Base-by-base conservation (phyloP, 768 basidiomycete genomes). In the Thelephora aurantiotincta region DNA sequence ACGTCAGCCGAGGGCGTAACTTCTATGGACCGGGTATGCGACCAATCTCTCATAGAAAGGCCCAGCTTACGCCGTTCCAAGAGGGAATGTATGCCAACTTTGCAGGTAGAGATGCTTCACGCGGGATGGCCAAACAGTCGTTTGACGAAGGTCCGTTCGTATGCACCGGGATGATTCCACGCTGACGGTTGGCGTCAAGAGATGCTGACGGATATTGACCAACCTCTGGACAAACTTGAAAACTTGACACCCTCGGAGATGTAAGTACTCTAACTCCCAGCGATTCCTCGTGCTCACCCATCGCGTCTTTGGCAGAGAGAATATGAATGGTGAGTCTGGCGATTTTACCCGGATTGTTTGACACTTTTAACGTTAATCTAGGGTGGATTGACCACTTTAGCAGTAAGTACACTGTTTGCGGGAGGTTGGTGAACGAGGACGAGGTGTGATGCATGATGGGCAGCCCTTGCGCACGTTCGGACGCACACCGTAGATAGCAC, bases 71-170 rank as follows among this genome's bases (percentile, higher is more conserved):
- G 46, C 26, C 19, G 35, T 14, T 22, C 1, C 45, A 30, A 96
- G 94, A 81, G 56, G 94, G 93, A 0, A 89, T 92, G 76, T 97
- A 97, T 59, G 92, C 90, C 26, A 94, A 93, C 64, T 98, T 99
- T 69, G 93, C 96, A 2, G 96, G 94, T 5, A 67, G 93, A 44
- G 94, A 99, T 65, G 94, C 94, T 1, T 93, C 89, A 13, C 70
- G 93, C 34, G 93, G 94, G 4, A 93, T 98, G 87, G 94, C 94
- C 6, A 96, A 93, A 65, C 93, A 97, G 65, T 94, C 91, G 2
- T 97, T 96, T 54, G 93, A 93, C 45, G 26, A 68, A n/a, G 89
- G 92, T 89, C 57, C 46, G 82, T 43, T 19, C 47, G 26, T 22
- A 50, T 35, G 33, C 22, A 37, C 26, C 26, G 26, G 26, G 4